Evolutionary conservation across 805 yeast species (phyloP), one percentile per base, ranked within the genome.

Genomic region (Pichia kluyveri): DNA sequence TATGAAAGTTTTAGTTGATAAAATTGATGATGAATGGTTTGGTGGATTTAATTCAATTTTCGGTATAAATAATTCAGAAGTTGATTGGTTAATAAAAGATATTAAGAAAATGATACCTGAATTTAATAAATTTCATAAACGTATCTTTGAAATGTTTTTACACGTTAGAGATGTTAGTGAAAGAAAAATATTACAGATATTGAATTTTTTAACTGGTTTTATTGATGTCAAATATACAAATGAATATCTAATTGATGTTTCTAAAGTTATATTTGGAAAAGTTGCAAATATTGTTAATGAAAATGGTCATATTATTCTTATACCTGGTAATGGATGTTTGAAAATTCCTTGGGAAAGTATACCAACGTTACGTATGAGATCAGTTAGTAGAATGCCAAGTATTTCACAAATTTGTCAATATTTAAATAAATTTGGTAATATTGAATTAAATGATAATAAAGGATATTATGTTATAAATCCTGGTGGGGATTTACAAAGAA

Each of bases 281-380:
- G 23, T 19, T 8, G 15, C 14, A 7, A 34, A 28, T 15, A 28
- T 26, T 4, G 6, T 14, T 28, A 15, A 32, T 11, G 9, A 17
- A 1, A 18, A 23, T 5, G 65, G 70, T 8, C 96, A 90, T 61
- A 67, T 83, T 0, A 80, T 91, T 2, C 66, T 93, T 43, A 68
- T 93, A 4, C 77, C 87, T 4, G 82, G 90, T 27, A 73, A 80
- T 44, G 65, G 68, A 8, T 82, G 95, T 54, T 76, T 77, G n/a
- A 60, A 63, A 18, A 69, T 93, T 32, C 99, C 99, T 0, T 93
- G 98, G 98, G 99, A 93, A 58, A 81, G 88, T 1, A 59, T 90
- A 32, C 73, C 80, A 0, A 71, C 73, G 41, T 60, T 90, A 47
- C 63, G 76, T 44, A 59, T 60, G 0, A 67, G 65, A 42, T 80